A percentile compares a stretch with the other conserved stretches of the same genome.
phyloP scores from a whole-genome alignment of 148 eudicot genomes.

The Chenopodium formosanum region DNA sequence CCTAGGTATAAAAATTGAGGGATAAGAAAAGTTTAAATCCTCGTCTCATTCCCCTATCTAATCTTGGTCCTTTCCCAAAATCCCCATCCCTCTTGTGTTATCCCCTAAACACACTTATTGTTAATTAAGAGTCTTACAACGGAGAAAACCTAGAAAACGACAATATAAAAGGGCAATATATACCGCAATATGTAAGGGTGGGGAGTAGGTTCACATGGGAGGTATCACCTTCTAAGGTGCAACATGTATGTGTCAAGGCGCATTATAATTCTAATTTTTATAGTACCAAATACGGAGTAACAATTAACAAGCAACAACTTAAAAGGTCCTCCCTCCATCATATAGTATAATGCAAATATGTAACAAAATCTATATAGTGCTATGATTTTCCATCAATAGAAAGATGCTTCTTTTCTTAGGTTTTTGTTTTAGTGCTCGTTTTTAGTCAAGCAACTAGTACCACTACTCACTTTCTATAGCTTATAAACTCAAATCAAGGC shows the following conservation, averaged over 20 bases:
- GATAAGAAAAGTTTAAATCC: too few species aligned
- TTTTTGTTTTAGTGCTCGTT: slow-evolving; percentile 19
- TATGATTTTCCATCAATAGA: slow-evolving; percentile 16
- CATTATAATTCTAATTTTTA: slow-evolving; percentile 15
- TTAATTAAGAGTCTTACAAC: too few species aligned
- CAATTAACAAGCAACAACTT: background rate
- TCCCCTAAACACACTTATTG: too few species aligned
- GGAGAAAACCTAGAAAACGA: background rate
- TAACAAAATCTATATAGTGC: slow-evolving; percentile 9
- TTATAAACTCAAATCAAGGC: slow-evolving; percentile 18
- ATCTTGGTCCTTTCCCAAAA: too few species aligned
- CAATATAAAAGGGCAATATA: background rate
- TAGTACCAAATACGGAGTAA: slow-evolving; percentile 5
- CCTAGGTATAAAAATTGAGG: too few species aligned
- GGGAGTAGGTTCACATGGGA: slow-evolving; percentile 11
- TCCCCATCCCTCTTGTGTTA: too few species aligned
- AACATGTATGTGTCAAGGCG: slow-evolving; percentile 3
- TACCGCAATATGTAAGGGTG: too few species aligned
- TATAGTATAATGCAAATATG: background rate
- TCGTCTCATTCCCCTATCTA: too few species aligned
- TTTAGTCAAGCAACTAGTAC: slow-evolving; percentile 14
- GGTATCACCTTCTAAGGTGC: slow-evolving; percentile 3
- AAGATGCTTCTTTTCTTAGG: slow-evolving; percentile 13
- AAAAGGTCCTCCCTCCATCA: background rate
- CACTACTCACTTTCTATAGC: background rate